Percentiles rank a stretch among this genome's conserved stretches.
These are phyloP conservation scores for Torulaspora delbrueckii DNA, from an alignment of 805 yeast genomes.

Conservation along the genomic window DNA sequence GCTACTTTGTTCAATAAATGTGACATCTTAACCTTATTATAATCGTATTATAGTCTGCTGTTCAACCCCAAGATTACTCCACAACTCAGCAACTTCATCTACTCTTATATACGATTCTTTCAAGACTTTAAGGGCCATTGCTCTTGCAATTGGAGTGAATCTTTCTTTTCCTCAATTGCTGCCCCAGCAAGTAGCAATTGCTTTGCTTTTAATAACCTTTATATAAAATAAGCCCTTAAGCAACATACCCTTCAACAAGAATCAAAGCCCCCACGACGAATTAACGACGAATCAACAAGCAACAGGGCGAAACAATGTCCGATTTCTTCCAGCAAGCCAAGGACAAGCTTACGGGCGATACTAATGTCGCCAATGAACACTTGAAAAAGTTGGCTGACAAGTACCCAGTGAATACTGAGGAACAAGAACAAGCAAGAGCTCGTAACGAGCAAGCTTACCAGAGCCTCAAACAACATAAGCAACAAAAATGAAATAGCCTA, in stretches of 20 bases:
- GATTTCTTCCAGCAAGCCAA: slow-evolving; percentile 23
- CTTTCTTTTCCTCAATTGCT: neutral
- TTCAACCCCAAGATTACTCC: neutral
- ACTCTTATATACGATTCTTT: neutral
- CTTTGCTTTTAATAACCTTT: neutral
- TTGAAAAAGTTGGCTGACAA: slow-evolving; percentile 16
- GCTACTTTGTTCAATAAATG: slow-evolving; percentile 31
- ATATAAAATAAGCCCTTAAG: neutral
- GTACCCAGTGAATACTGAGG: slow-evolving; percentile 12
- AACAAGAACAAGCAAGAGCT: slow-evolving; percentile 5
- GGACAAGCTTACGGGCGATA: slow-evolving; percentile 24
- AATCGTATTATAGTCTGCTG: neutral
- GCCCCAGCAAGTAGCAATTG: neutral
- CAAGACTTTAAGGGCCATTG: neutral
- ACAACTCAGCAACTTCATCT: neutral
- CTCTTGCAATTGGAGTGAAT: neutral
- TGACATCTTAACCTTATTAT: slow-evolving; percentile 22
- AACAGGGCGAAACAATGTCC: slow-evolving; percentile 5
- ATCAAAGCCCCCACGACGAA: neutral
- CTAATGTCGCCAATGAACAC: slow-evolving; percentile 19
- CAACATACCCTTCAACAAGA: neutral
- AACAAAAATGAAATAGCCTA: slow-evolving; percentile 10
- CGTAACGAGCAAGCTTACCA: slow-evolving; percentile 12
- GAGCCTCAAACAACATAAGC: slow-evolving; percentile 4
- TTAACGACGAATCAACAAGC: neutral